These are phyloP conservation scores for Trametes cingulata DNA, from an alignment of 768 basidiomycete genomes.

Conservation along the genomic window DNA sequence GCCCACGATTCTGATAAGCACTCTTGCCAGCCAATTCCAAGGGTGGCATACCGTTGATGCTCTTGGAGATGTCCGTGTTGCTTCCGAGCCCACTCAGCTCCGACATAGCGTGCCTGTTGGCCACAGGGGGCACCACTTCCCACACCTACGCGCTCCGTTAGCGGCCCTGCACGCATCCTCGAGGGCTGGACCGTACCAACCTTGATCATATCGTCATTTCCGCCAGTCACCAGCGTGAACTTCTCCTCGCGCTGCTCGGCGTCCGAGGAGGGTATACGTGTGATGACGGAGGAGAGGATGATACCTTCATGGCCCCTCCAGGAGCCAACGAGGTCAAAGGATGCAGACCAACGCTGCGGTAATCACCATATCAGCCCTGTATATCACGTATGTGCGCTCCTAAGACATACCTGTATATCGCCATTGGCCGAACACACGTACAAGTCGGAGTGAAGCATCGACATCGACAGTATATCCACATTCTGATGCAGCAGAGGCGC, in stretches of 20 bases:
- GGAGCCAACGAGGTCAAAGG: slow-evolving; percentile 81
- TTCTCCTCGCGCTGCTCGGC: slow-evolving; percentile 20
- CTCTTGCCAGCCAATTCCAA: not conserved
- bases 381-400: not conserved
- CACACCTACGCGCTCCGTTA: slow-evolving; percentile 36
- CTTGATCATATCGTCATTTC: slow-evolving; percentile 84
- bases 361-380: not conserved
- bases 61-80: slow-evolving; percentile 10
- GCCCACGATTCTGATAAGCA: not conserved
- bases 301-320: slow-evolving; percentile 85
- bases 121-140: slow-evolving; percentile 35
- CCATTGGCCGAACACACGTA: slow-evolving; percentile 55
- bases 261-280: slow-evolving; percentile 27
- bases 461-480: slow-evolving; percentile 80
- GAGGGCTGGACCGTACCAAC: slow-evolving; percentile 36
- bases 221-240: slow-evolving; percentile 69
- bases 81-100: slow-evolving; percentile 12
- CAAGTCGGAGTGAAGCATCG: slow-evolving; percentile 58
- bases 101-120: not conserved
- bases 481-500: slow-evolving; percentile 41
- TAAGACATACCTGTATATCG: slow-evolving; percentile 60
- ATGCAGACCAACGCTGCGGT: slow-evolving; percentile 72
- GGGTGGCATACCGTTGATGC: slow-evolving; percentile 4
- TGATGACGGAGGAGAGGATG: slow-evolving; percentile 75
- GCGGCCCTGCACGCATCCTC: not conserved